Evolutionary conservation across 257 asterid genomes (phyloP), one percentile per base, ranked within the genome.

Genomic region (Cruciata laevipes): DNA sequence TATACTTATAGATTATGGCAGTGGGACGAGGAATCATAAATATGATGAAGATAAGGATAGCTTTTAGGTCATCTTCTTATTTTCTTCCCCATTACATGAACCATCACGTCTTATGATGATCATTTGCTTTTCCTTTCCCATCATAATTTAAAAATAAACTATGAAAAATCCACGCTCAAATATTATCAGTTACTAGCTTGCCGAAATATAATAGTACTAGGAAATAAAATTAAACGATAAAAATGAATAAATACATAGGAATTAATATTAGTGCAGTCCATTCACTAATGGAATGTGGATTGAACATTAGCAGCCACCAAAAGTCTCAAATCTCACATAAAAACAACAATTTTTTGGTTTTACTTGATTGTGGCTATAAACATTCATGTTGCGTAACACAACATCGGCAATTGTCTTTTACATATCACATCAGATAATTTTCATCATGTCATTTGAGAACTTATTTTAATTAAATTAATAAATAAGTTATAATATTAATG

Each of bases 31-130:
- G 63, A 70, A 70, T 33, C 63, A 49, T 5, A 47, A 20, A 23
- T 52, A 7, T 16, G 17, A 71, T 51, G 52, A 53, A 52, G 57
- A 62, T 49, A 65, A 70, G 38, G 69, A 62, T 51, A 37, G 24
- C 53, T n/a, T 21, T 52, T 37, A 72, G 3, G 52, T 44, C 52
- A 2, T 44, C n/a, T 14, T 44, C 47, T 38, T 10, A 38, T 38
- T 38, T 7, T 38, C 7, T 38, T 38, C 47, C 13, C 2, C 13
- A 38, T 10, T 10, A 38, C 13, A 38, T 38, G 47, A 38, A 38
- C 2, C 47, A 38, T 38, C 47, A 38, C 11, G 47, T 38, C n/a
- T n/a, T n/a, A n/a, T n/a, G n/a, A n/a, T 3, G 30, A 27, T 27
- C 1, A 27, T 27, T 27, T 27, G 30, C 1, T 33, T 7, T 33